Base-by-base conservation (phyloP, 192 early-diverging fungal genomes). In the Backusella tuberculispora region DNA sequence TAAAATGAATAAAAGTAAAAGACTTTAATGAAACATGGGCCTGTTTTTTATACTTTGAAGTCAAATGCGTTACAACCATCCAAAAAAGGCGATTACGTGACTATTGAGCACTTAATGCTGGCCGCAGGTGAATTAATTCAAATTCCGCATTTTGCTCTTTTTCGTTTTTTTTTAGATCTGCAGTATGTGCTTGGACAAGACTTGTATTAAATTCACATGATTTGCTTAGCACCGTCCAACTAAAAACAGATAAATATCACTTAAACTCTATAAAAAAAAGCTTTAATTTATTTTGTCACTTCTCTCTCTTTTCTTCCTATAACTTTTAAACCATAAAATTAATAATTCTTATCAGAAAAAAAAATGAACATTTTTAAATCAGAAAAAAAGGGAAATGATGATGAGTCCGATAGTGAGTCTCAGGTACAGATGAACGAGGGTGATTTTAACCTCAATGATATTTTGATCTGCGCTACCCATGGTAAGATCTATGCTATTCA, bases 41-140 rank as follows among this genome's bases (percentile, higher is more conserved):
- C 9, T 60, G 53, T 60, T 19, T 60, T 60, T 60, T 60, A 60
- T 60, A 60, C 53, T 60, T 60, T 60, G 53, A 24, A 60, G 53
- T 24, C 10, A 60, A 60, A 60, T 60, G 53, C 53, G 21, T 12
- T 60, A 21, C 53, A 19, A 19, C 9, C 9, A 60, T 60, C 53
- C 24, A 60, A 60, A 60, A 60, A 26, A 26, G 53, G 53, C 21
- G 26, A 26, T 13, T 60, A 12, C 21, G 53, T 60, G 53, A 60
- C 53, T 24, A 60, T 8, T 60, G 53, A 56, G 53, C 53, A 56
- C 19, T 56, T 56, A 56, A 56, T 56, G 53, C 53, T 56, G 53
- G 3, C 6, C 1, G 9, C 6, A 21, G 24, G 50, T 9, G 9
- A 6, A 56, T 24, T 10, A 8, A n/a, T 56, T 46, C 2, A 56